Evolutionary conservation across 2,329 filamentous ascomycete genomes (phyloP).

Genomic region (Pseudocercospora pini-densiflorae): DNA sequence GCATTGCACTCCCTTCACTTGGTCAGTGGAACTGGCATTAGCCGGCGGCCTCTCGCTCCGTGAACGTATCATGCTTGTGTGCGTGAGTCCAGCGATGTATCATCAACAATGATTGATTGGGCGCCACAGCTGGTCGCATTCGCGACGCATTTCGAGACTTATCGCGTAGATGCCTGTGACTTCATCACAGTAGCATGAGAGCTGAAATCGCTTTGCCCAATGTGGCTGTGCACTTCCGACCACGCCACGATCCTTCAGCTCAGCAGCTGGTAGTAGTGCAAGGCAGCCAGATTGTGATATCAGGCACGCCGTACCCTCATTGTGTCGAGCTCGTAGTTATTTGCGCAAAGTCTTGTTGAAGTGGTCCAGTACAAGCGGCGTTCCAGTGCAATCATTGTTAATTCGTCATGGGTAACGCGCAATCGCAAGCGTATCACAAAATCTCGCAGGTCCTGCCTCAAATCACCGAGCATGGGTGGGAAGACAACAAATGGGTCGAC

Average conservation of each 20-base stretch:
- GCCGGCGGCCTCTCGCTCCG: too few species aligned
- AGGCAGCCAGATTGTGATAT: background rate
- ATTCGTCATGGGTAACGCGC: constrained; percentile 6
- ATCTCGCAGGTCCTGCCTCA: constrained; percentile 3
- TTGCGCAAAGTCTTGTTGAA: too few species aligned
- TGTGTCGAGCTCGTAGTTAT: background rate
- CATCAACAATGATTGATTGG: background rate
- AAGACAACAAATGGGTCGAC: constrained; percentile 7
- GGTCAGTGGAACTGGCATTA: too few species aligned
- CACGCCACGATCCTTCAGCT: background rate
- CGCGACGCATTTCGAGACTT: background rate
- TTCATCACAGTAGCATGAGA: too few species aligned
- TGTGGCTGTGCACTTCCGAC: background rate
- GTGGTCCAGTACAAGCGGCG: too few species aligned
- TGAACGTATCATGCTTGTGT: too few species aligned
- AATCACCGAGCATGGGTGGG: background rate
- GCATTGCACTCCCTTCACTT: background rate
- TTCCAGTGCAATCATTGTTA: too few species aligned
- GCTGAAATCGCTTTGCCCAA: too few species aligned
- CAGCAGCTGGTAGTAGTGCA: background rate
- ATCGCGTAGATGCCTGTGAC: too few species aligned
- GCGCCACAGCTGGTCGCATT: background rate
- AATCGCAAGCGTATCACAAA: constrained; percentile 7
- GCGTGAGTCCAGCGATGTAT: too few species aligned
- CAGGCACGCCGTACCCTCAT: background rate